Evolutionary conservation across 768 basidiomycete species (phyloP).

Genomic region (Lentinula lateritia): DNA sequence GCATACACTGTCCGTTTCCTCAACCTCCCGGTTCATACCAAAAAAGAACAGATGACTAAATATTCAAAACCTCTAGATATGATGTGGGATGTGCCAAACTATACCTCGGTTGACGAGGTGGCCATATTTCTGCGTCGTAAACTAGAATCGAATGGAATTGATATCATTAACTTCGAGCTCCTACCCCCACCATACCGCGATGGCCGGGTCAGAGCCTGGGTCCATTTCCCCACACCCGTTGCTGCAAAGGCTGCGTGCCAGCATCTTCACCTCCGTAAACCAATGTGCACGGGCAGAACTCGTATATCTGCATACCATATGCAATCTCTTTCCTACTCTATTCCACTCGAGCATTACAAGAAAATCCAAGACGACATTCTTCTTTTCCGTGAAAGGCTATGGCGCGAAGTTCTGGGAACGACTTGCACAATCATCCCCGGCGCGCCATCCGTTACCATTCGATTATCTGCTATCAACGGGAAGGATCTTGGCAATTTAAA

Average conservation of each 20-base stretch:
- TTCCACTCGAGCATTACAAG: conserved; percentile 32
- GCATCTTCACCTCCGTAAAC: conserved; percentile 41
- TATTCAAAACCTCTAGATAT: conserved; percentile 33
- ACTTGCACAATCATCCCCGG: conserved; percentile 15
- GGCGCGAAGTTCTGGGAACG: conserved; percentile 20
- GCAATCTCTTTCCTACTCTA: conserved; percentile 40
- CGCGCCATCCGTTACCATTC: conserved; percentile 29
- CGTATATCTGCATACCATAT: conserved; percentile 48
- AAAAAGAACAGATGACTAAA: conserved; percentile 26
- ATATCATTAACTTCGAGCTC: conserved; percentile 37
- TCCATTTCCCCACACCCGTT: conserved; percentile 42
- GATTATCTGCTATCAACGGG: conserved; percentile 43
- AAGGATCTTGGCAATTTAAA: conserved; percentile 53
- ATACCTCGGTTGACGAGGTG: conserved; percentile 26
- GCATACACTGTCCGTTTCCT: conserved; percentile 55
- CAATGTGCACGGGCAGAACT: conserved; percentile 38
- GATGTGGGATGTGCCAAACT: conserved; percentile 38
- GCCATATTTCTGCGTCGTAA: conserved; percentile 28
- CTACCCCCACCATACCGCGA: conserved; percentile 45
- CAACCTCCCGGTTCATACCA: conserved; percentile 32
- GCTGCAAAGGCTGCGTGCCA: conserved; percentile 49
- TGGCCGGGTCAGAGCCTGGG: conserved; percentile 49
- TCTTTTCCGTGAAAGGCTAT: conserved; percentile 33
- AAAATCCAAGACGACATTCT: conserved; percentile 40
- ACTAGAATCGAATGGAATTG: conserved; percentile 24